These are phyloP conservation scores for Diaporthe sp. DNA, from an alignment of 2,329 filamentous ascomycete genomes.

Conservation along the genomic window DNA sequence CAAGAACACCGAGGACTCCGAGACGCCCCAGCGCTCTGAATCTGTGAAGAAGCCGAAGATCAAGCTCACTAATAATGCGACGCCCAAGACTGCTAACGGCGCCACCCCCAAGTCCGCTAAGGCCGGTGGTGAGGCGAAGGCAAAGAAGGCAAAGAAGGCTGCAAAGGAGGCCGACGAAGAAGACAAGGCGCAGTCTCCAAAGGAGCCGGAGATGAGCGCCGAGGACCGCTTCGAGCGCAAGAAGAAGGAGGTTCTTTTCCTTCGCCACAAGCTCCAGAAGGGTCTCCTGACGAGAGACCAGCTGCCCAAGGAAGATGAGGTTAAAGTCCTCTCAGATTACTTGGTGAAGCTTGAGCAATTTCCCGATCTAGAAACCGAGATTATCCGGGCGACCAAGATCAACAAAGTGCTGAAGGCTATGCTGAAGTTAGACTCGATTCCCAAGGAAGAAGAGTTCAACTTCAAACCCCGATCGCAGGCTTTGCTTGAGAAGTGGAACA, in stretches of 20 bases:
- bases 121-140: slow-evolving; percentile 66
- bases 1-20: slow-evolving; percentile 82
- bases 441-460: slow-evolving; percentile 87
- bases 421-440: slow-evolving; percentile 87
- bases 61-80: slow-evolving; percentile 73
- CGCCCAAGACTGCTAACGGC: slow-evolving; percentile 79
- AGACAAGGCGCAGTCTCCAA: slow-evolving; percentile 58
- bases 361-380: slow-evolving; percentile 85
- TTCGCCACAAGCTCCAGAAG: slow-evolving; percentile 95
- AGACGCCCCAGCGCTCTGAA: slow-evolving; percentile 71
- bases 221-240: slow-evolving; percentile 72
- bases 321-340: slow-evolving; percentile 82
- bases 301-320: slow-evolving; percentile 87
- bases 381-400: slow-evolving; percentile 94
- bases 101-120: slow-evolving; percentile 68
- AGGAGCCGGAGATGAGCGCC: slow-evolving; percentile 70
- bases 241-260: slow-evolving; percentile 87
- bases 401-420: slow-evolving; percentile 98
- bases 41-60: slow-evolving; percentile 79
- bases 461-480: slow-evolving; percentile 88
- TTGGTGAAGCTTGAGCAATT: slow-evolving; percentile 84
- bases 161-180: slow-evolving; percentile 66
- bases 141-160: slow-evolving; percentile 66
- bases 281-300: slow-evolving; percentile 89
- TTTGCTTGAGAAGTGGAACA: slow-evolving; percentile 91